Evolutionary conservation across 345 rosid species (phyloP).

Genomic region (Toxicodendron radicans): DNA sequence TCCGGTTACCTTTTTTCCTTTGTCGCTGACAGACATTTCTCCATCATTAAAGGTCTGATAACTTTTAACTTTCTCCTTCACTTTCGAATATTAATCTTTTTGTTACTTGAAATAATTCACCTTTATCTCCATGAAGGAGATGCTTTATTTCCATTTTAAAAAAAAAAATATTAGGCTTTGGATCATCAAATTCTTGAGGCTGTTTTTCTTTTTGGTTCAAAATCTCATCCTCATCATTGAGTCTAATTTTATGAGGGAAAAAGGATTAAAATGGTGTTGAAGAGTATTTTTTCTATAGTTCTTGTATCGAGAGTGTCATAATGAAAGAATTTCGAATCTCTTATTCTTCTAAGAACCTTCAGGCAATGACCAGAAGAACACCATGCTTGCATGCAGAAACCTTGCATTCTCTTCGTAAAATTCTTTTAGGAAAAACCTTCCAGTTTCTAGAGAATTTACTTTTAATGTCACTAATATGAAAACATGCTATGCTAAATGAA

Average conservation of each 20-base stretch:
- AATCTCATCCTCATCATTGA: no score
- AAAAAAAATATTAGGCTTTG: background rate
- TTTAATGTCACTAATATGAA: background rate
- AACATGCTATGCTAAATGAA: background rate
- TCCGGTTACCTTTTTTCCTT: conserved; percentile 41
- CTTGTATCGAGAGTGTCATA: no score
- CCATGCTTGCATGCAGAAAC: background rate
- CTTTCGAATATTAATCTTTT: background rate
- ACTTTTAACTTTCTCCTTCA: conserved; percentile 19
- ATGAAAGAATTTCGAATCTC: no score
- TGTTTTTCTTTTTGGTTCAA: background rate
- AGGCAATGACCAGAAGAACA: background rate
- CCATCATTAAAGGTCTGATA: conserved; percentile 40
- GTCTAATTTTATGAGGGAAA: no score
- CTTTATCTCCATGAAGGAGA: background rate
- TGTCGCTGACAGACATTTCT: conserved; percentile 36
- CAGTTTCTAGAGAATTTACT: no score
- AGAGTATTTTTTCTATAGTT: no score
- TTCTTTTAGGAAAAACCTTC: background rate
- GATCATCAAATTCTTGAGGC: background rate
- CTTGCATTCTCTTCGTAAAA: background rate
- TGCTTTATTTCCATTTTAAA: background rate
- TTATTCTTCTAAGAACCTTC: background rate
- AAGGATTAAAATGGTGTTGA: no score
- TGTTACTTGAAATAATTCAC: background rate